Evolutionary conservation across 257 asterid species (phyloP).

Genomic region (Solanum medicagineum): DNA sequence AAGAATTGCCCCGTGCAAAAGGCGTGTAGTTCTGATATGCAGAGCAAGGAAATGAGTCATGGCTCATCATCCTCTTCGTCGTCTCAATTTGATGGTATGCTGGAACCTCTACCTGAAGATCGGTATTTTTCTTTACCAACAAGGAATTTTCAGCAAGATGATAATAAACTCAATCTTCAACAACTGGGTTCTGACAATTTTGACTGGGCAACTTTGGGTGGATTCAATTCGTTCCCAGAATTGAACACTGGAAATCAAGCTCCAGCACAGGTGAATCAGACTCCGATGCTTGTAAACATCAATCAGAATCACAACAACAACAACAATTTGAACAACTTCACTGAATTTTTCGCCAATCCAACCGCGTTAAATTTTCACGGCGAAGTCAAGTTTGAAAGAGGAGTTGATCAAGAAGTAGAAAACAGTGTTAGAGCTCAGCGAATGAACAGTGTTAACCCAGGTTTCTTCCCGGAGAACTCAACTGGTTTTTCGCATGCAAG

Average conservation of each 20-base stretch:
- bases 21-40: conserved; percentile 4
- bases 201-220: conserved; percentile 73
- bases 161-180: conserved; percentile 30
- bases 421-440: conserved; percentile 24
- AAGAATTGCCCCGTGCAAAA: conserved; percentile 38
- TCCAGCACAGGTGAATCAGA: background rate
- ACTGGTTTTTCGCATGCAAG: conserved; percentile 10
- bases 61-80: conserved; percentile 52
- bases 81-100: conserved; percentile 56
- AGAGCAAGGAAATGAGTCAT: conserved; percentile 40
- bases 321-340: background rate
- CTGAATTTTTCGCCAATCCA: background rate
- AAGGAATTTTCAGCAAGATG: conserved; percentile 20
- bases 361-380: background rate
- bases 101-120: conserved; percentile 51
- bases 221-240: conserved; percentile 12
- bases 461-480: conserved; percentile 5
- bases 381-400: background rate
- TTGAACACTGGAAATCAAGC: background rate
- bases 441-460: conserved; percentile 14
- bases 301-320: background rate
- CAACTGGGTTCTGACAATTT: conserved; percentile 44
- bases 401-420: conserved; percentile 37
- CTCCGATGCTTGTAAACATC: conserved; percentile 1
- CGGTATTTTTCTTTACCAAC: conserved; percentile 27